phyloP scores from a whole-genome alignment of 2,329 filamentous ascomycete species.

The Daldinia eschscholtzii region DNA sequence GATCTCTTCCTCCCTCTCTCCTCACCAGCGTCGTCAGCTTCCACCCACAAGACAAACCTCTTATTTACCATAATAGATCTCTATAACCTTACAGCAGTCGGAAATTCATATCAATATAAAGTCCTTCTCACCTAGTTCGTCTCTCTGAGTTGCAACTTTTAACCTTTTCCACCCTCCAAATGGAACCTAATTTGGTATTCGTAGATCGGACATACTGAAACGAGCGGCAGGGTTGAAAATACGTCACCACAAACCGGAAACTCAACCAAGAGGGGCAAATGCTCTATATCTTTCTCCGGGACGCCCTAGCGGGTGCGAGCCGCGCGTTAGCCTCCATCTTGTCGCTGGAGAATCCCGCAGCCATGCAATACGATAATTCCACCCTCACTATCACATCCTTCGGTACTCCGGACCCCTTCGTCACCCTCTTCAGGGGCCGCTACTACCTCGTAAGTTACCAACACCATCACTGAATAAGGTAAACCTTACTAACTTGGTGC shows the following conservation, averaged over 20 bases:
- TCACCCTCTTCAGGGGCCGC: conserved; percentile 44
- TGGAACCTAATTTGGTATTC: conserved; percentile 35
- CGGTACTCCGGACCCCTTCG: conserved; percentile 52
- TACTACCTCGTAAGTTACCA: conserved; percentile 48
- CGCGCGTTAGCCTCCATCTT: conserved; percentile 44
- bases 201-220: conserved; percentile 37
- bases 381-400: conserved; percentile 51
- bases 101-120: not conserved
- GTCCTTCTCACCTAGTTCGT: conserved; percentile 12
- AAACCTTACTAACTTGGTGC: conserved; percentile 22
- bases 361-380: conserved; percentile 49
- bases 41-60: not conserved
- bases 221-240: conserved; percentile 23
- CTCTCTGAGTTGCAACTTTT: conserved; percentile 19
- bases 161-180: conserved; percentile 1
- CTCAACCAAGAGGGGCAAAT: conserved; percentile 11
- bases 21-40: conserved; percentile 25
- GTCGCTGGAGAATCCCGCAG: conserved; percentile 33
- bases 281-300: conserved; percentile 39
- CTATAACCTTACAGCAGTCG: conserved; percentile 25
- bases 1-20: conserved; percentile 12
- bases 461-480: not conserved
- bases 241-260: conserved; percentile 29
- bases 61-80: not conserved
- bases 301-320: conserved; percentile 38